Conservation (phyloP, 2,329 filamentous ascomycete genomes). For the Thermochaetoides dissita region DNA sequence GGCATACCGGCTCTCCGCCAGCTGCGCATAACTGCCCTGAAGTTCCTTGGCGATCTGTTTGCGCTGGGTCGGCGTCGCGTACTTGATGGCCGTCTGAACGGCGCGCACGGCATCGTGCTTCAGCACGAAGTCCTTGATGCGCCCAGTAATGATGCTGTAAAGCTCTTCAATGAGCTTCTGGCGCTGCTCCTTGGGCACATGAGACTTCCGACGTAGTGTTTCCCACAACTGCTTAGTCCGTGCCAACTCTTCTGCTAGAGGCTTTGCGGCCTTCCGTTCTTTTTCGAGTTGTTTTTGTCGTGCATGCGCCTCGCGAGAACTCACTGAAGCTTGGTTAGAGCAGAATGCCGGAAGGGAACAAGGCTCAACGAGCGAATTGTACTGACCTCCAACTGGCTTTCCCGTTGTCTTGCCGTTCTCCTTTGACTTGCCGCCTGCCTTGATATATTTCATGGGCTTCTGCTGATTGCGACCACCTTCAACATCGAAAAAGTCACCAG, state of each 20-base stretch:
- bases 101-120: conserved; percentile 98
- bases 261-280: conserved; percentile 85
- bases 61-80: conserved; percentile 71
- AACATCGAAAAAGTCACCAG: conserved; percentile 28
- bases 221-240: conserved; percentile 97
- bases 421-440: conserved; percentile 16
- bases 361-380: no score
- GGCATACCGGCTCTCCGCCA: conserved; percentile 91
- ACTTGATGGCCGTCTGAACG: conserved; percentile 93
- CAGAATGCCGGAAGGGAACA: no score
- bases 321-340: conserved; percentile 31
- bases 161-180: conserved; percentile 78
- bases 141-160: conserved; percentile 79
- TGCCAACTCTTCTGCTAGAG: conserved; percentile 75
- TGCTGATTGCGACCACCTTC: conserved; percentile 40
- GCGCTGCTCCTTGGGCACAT: conserved; percentile 79
- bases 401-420: conserved; percentile 20
- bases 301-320: conserved; percentile 72
- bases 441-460: conserved; percentile 16
- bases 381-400: conserved; percentile 27
- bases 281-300: conserved; percentile 82
- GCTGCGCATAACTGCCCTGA: conserved; percentile 64
- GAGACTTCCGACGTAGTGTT: conserved; percentile 77
- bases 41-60: conserved; percentile 78
- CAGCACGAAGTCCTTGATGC: conserved; percentile 89